Evolutionary conservation across 1,139 yeast genomes (phyloP), one percentile per base, ranked within the genome.

Genomic region (Yamadazyma siamensis): DNA sequence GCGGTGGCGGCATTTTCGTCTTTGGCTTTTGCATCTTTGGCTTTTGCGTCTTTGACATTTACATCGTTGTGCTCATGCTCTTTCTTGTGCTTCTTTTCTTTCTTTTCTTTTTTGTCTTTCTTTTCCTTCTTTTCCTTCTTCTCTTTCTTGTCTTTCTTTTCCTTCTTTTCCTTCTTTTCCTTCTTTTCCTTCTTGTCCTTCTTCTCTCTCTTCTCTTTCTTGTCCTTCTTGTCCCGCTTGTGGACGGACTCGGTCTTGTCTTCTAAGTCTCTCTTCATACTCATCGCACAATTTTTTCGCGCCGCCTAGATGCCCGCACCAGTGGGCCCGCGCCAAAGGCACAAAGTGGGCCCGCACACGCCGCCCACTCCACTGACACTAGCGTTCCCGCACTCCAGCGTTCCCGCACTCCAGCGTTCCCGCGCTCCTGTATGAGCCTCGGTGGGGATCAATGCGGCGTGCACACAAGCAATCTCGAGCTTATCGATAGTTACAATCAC

Each of bases 81-180:
- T 21, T 34, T 31, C 26, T 46, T 43, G 5, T 55, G 60, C 39
- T 55, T 52, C 55, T 52, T 28, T 12, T 59, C 63, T 35, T 55
- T 56, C 53, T 74, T 68, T 4, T 66, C 69, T 47, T 71, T 66
- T 56, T 71, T 68, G 31, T 61, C 63, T 37, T 59, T 60, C 53
- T 66, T 67, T 6, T 70, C 71, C 47, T 63, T 59, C 56, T 62
- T 60, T 5, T 62, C 65, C 37, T 54, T 58, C 53, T 59, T 57
- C 13, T 60, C 63, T 40, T 55, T 35, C 22, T 35, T 25, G 14
- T 56, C 54, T 73, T 69, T 7, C 63, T 68, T 49, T 59, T 61
- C 61, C 63, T 62, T 66, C 54, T 71, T 67, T 32, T 61, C 62
- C 40, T 57, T 61, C 52, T 66, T 66, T 5, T 69, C 70, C 47